Conservation (phyloP, 2,329 filamentous ascomycete genomes). For the Chaetomiaceae sp. region DNA sequence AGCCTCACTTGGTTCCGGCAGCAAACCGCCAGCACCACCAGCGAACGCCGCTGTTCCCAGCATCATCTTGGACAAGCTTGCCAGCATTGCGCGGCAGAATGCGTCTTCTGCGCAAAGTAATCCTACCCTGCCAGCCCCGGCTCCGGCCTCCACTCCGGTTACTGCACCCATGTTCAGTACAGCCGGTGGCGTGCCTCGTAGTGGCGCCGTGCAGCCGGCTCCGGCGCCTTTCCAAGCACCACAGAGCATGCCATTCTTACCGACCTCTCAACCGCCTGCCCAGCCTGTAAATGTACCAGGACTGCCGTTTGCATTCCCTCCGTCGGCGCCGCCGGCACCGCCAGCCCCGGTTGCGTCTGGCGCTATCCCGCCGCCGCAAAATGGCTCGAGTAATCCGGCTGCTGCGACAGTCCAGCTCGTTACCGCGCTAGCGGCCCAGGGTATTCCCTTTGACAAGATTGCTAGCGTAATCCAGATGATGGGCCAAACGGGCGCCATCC, state of each 20-base stretch:
- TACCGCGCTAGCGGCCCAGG: constrained; percentile 70
- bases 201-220: constrained; percentile 25
- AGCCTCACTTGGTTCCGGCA: constrained; percentile 34
- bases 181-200: constrained; percentile 25
- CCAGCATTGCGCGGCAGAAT: constrained; percentile 75
- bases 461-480: constrained; percentile 55
- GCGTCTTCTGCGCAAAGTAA: constrained; percentile 45
- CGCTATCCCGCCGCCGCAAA: constrained; percentile 27
- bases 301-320: constrained; percentile 33
- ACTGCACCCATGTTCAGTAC: constrained; percentile 24
- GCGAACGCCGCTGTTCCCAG: constrained; percentile 41
- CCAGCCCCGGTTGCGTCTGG: constrained; percentile 22
- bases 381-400: constrained; percentile 35
- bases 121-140: constrained; percentile 41
- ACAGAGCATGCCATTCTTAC: constrained; percentile 27
- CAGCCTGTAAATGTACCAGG: constrained; percentile 57
- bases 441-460: constrained; percentile 74
- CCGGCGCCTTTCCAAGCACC: constrained; percentile 22
- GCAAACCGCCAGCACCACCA: constrained; percentile 31
- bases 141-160: constrained; percentile 37
- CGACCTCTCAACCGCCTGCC: constrained; percentile 41
- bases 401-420: constrained; percentile 60
- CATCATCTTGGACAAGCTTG: constrained; percentile 76
- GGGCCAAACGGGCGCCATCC: constrained; percentile 33
- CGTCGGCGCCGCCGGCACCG: constrained; percentile 24